Conservation (phyloP, 805 yeast genomes). For the Cyberlindnera suaveolens region DNA sequence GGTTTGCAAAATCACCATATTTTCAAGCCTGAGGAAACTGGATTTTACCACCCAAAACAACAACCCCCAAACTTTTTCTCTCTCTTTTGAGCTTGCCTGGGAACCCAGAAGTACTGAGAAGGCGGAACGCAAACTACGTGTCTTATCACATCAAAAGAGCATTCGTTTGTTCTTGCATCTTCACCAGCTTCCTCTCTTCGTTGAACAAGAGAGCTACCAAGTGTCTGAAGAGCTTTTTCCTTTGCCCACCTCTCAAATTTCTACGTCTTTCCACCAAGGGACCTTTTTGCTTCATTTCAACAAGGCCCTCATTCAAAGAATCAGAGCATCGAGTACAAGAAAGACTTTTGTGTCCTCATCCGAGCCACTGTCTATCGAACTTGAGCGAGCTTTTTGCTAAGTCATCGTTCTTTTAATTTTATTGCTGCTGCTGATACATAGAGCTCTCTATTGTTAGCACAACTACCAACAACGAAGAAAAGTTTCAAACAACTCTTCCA, state of each 20-base stretch:
- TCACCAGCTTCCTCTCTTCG: neutral
- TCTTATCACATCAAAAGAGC: neutral
- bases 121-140: neutral
- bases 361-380: neutral
- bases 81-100: neutral
- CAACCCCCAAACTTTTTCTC: neutral
- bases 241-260: neutral
- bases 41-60: slow-evolving; percentile 4
- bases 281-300: slow-evolving; percentile 1
- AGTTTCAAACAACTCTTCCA: neutral
- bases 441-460: neutral
- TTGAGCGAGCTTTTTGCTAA: slow-evolving; percentile 36
- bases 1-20: slow-evolving; percentile 9
- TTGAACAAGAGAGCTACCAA: too few species aligned
- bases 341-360: neutral
- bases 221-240: too few species aligned
- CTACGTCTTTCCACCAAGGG: neutral
- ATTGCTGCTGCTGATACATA: neutral
- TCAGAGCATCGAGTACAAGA: neutral
- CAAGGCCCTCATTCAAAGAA: slow-evolving; percentile 1
- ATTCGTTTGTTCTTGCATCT: neutral
- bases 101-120: neutral
- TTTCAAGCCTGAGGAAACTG: slow-evolving; percentile 20
- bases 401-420: slow-evolving; percentile 29
- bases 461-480: neutral